Evolutionary conservation across 345 rosid species (phyloP), one percentile per base, ranked within the genome.

Genomic region (Camelina laxa): DNA sequence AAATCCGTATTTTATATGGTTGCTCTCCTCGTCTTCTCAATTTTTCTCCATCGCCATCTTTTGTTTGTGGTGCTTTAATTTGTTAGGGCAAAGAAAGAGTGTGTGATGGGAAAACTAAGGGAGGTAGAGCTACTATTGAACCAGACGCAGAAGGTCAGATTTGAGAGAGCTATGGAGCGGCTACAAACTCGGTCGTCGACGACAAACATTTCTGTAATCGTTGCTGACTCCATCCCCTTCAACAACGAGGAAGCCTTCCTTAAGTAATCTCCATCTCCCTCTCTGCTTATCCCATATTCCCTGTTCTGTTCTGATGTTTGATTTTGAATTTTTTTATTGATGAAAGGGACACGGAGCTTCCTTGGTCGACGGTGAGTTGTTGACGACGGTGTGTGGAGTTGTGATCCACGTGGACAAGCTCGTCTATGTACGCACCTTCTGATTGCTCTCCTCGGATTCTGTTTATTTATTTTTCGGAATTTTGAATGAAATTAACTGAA

Each of bases 351-450:
- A 91, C 58, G 97, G 96, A 55, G 90, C 98, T 13, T 60, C 81
- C 0, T 96, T 90, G 71, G 87, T 82, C 6, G 76, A 88, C 24
- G 95, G 92, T 2, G 91, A 94, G 67, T 76, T 91, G 70, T 81
- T 90, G 9, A 95, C 97, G 3, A 89, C 96, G 0, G 79, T 91
- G 0, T 91, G 98, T 60, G 98, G 98, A 53, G 91, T 90, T 15
- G 96, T 91, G 33, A 92, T 85, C 76, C 89, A 91, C 5, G 88
- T 94, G 35, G 91, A 94, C 80, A 91, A 91, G 82, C 84, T 94
- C 14, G 89, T 94, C 36, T 88, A 90, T 56, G 85, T 94, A 38
- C 95, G 96, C 35, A 57, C 86, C 24, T 22, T 22, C 24, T 22
- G 24, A 22, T 22, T 22, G 24, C 24, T 22, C 24, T 22, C 24